Evolutionary conservation across 78 protist species (phyloP).

Genomic region (Chrysochromulina tobinii): DNA sequence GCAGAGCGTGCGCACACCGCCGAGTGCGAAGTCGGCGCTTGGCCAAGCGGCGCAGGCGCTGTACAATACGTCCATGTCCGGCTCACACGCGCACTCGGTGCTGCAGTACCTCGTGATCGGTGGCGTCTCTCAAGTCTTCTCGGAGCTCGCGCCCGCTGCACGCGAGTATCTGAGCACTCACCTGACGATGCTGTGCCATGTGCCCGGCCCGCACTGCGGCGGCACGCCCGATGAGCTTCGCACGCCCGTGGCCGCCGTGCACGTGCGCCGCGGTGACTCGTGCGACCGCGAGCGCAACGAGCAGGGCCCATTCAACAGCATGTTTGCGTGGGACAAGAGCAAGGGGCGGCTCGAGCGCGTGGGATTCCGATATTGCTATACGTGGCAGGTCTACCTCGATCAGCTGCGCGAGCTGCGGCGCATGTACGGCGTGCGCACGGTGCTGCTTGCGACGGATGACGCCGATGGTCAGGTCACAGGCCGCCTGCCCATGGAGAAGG

Average conservation of each 20-base stretch:
- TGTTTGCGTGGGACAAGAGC: not conserved
- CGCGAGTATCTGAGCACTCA: not conserved
- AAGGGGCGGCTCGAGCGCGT: not conserved
- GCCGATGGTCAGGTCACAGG: not conserved
- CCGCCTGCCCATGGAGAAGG: not conserved
- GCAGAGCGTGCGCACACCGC: not conserved
- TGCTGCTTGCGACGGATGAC: conserved; percentile 17
- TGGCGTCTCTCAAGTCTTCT: not conserved
- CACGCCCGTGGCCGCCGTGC: conserved; percentile 9
- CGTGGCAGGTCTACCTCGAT: not conserved
- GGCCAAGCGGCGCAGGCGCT: not conserved
- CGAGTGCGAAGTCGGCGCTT: not conserved
- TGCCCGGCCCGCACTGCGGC: not conserved
- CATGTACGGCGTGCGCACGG: conserved; percentile 13
- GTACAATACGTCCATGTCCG: not conserved
- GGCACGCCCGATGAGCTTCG: not conserved
- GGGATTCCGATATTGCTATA: not conserved
- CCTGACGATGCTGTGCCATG: not conserved
- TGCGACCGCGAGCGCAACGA: not conserved
- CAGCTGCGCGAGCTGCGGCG: not conserved
- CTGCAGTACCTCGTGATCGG: not conserved
- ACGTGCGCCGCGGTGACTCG: not conserved
- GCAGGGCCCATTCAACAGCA: not conserved
- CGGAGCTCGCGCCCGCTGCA: not conserved
- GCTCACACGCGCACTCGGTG: not conserved